A percentile compares a stretch with the other conserved stretches of the same genome.
These are phyloP conservation scores for Glycine tomentella DNA, from an alignment of 306 rosid species.

Conservation along the genomic window DNA sequence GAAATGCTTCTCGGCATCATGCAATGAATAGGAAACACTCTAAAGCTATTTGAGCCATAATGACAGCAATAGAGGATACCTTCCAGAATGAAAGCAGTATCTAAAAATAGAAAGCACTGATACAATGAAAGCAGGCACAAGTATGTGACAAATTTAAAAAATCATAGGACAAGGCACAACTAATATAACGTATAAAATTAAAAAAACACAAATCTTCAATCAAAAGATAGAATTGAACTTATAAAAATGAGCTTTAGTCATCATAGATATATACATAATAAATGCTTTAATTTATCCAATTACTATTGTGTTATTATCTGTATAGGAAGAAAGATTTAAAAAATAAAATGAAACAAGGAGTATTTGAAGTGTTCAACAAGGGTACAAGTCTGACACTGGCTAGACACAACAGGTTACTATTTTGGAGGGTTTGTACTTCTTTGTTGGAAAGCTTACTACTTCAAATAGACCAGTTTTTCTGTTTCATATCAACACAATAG, in stretches of 20 bases:
- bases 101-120: background rate
- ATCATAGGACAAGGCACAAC: background rate
- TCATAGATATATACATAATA: background rate
- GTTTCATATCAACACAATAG: too few species aligned
- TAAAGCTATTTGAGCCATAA: conserved; percentile 22
- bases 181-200: background rate
- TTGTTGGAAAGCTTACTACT: background rate
- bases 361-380: background rate
- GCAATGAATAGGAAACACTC: conserved; percentile 18
- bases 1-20: conserved; percentile 5
- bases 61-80: background rate
- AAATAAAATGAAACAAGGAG: background rate
- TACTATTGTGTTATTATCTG: background rate
- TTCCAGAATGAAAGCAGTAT: conserved; percentile 31
- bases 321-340: background rate
- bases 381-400: too few species aligned
- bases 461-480: background rate
- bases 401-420: too few species aligned
- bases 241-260: background rate
- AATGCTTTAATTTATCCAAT: background rate
- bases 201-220: background rate
- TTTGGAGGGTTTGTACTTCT: background rate
- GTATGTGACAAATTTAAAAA: background rate
- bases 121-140: background rate
- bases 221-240: background rate